Percentiles rank a stretch among this genome's conserved stretches.
Evolutionary conservation across 192 early-diverging fungal species (phyloP).

Genomic region (Linnemannia elongata): DNA sequence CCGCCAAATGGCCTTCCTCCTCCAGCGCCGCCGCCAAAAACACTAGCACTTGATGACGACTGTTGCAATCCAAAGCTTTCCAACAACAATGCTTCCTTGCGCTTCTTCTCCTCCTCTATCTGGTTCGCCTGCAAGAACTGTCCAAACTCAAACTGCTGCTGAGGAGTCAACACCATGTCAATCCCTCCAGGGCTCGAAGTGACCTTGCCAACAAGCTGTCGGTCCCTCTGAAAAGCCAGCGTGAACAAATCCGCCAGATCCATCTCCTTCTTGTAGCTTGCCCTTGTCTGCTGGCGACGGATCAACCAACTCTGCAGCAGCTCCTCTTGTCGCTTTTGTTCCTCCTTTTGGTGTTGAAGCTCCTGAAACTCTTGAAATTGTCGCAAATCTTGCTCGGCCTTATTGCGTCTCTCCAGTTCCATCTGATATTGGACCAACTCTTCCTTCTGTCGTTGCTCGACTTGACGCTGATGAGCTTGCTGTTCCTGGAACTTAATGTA

Average conservation of each 20-base stretch:
- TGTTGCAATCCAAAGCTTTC: slow-evolving; percentile 1
- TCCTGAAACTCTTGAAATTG: slow-evolving; percentile 49
- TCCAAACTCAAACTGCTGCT: slow-evolving; percentile 51
- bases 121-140: slow-evolving; percentile 36
- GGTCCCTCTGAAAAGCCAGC: slow-evolving; percentile 40
- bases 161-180: slow-evolving; percentile 38
- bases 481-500: slow-evolving; percentile 48
- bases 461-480: slow-evolving; percentile 27
- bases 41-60: background rate
- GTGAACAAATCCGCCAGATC: slow-evolving; percentile 51
- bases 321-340: slow-evolving; percentile 25
- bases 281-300: slow-evolving; percentile 34
- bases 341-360: slow-evolving; percentile 22
- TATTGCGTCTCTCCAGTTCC: slow-evolving; percentile 44
- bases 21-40: background rate
- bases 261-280: slow-evolving; percentile 22
- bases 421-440: slow-evolving; percentile 39
- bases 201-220: slow-evolving; percentile 29
- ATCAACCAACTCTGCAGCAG: slow-evolving; percentile 42
- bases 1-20: background rate
- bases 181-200: slow-evolving; percentile 38
- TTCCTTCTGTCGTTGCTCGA: slow-evolving; percentile 24
- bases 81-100: slow-evolving; percentile 13
- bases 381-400: slow-evolving; percentile 39
- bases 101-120: slow-evolving; percentile 26